A percentile compares a stretch with the other conserved stretches of the same genome.
Evolutionary conservation across 2,329 filamentous ascomycete genomes (phyloP).

Genomic region (Stromatinia cepivora): DNA sequence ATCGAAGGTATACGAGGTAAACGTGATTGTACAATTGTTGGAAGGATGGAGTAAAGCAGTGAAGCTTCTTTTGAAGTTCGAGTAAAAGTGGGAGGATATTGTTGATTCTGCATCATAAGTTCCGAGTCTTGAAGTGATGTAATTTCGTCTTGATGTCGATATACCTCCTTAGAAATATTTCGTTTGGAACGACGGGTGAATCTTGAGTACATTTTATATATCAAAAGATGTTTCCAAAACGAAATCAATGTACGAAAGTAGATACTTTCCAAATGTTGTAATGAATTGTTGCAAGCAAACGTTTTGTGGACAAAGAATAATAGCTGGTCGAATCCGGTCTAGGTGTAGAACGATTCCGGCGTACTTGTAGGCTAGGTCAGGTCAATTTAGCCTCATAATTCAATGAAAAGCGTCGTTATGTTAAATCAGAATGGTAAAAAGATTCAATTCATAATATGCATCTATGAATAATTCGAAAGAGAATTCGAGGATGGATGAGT

Average conservation of each 20-base stretch:
- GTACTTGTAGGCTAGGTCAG: background rate
- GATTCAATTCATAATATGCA: background rate
- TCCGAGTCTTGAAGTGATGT: background rate
- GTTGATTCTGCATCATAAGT: background rate
- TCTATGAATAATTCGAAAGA: background rate
- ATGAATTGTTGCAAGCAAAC: background rate
- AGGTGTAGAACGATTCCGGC: background rate
- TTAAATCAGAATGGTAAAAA: background rate
- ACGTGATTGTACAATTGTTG: constrained; percentile 52
- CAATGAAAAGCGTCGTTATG: background rate
- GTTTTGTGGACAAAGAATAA: background rate
- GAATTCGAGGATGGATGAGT: background rate
- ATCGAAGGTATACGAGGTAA: constrained; percentile 54
- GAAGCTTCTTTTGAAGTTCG: constrained; percentile 40
- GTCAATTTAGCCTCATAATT: background rate
- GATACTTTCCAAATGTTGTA: background rate
- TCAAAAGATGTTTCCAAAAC: background rate
- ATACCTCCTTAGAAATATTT: background rate
- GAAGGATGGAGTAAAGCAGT: constrained; percentile 55
- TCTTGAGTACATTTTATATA: constrained; percentile 5
- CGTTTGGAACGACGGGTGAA: constrained; percentile 5
- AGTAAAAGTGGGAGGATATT: constrained; percentile 1
- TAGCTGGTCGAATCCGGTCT: background rate
- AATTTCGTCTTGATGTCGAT: constrained; percentile 1
- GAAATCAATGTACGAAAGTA: background rate